Percentiles rank a stretch among this genome's conserved stretches.
Conservation (phyloP, 768 basidiomycete species). For the Mycena galericulata region DNA sequence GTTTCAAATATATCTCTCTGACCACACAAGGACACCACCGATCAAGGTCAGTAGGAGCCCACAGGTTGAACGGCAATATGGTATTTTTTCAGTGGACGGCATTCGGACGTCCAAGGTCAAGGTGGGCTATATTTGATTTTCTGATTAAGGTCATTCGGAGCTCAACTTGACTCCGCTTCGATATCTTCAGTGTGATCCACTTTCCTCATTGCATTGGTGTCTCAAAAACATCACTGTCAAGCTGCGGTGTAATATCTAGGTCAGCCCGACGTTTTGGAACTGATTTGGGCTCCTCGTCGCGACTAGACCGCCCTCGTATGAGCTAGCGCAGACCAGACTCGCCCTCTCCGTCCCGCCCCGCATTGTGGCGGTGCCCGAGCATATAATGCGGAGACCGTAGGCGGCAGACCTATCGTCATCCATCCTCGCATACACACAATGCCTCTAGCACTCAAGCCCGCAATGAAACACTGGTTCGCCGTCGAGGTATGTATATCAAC, state of each 20-base stretch:
- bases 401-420: background rate
- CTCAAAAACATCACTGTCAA: background rate
- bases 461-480: slow-evolving; percentile 77
- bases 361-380: slow-evolving; percentile 11
- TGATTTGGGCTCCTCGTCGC: background rate
- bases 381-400: slow-evolving; percentile 6
- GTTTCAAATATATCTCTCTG: background rate
- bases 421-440: slow-evolving; percentile 12
- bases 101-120: background rate
- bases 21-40: background rate
- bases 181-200: background rate
- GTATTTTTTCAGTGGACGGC: background rate
- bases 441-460: slow-evolving; percentile 15
- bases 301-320: slow-evolving; percentile 25
- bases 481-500: slow-evolving; percentile 62
- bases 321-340: slow-evolving; percentile 2
- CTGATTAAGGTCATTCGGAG: background rate
- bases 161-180: background rate
- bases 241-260: background rate
- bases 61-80: background rate
- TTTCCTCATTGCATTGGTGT: background rate
- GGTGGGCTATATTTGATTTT: background rate
- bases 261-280: background rate
- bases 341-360: slow-evolving; percentile 1
- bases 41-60: background rate